Evolutionary conservation across 768 basidiomycete species (phyloP).

Genomic region (Trametes gibbosa): DNA sequence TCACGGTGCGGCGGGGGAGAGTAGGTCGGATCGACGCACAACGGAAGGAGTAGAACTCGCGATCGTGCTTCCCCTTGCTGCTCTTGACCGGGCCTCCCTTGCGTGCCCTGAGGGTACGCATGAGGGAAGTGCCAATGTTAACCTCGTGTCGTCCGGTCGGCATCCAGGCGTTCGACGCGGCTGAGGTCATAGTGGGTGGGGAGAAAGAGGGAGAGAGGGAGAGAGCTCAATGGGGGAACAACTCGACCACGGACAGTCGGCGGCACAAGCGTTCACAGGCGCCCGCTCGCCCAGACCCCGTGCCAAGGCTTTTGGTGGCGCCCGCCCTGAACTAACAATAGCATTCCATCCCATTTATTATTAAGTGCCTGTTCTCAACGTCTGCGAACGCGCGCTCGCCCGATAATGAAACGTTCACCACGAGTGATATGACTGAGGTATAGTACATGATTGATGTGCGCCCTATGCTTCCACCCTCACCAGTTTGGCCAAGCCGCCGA

Average conservation of each 20-base stretch:
- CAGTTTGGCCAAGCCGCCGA: not conserved
- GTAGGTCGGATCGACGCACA: conserved; percentile 43
- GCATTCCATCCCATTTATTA: not conserved
- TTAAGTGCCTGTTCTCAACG: too few species aligned
- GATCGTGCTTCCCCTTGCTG: conserved; percentile 50
- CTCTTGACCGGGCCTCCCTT: conserved; percentile 46
- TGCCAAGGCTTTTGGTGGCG: not conserved
- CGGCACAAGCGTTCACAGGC: not conserved
- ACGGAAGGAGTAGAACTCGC: conserved; percentile 75
- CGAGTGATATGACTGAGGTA: too few species aligned
- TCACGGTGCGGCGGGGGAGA: not conserved
- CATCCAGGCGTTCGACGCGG: conserved; percentile 49
- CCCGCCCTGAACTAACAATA: not conserved
- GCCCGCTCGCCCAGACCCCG: not conserved
- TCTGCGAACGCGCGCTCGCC: too few species aligned
- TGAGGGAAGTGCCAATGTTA: conserved; percentile 59
- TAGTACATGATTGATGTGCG: too few species aligned
- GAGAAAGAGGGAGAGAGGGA: conserved; percentile 8
- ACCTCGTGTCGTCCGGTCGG: conserved; percentile 61
- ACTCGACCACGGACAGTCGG: not conserved
- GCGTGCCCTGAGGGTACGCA: conserved; percentile 66
- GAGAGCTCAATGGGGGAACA: not conserved
- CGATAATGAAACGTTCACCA: too few species aligned
- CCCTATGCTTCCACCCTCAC: too few species aligned
- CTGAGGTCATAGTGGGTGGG: conserved; percentile 38